A percentile compares a stretch with the other conserved stretches of the same genome.
Evolutionary conservation across 192 early-diverging fungal genomes (phyloP).

Genomic region (Phycomyces nitens): DNA sequence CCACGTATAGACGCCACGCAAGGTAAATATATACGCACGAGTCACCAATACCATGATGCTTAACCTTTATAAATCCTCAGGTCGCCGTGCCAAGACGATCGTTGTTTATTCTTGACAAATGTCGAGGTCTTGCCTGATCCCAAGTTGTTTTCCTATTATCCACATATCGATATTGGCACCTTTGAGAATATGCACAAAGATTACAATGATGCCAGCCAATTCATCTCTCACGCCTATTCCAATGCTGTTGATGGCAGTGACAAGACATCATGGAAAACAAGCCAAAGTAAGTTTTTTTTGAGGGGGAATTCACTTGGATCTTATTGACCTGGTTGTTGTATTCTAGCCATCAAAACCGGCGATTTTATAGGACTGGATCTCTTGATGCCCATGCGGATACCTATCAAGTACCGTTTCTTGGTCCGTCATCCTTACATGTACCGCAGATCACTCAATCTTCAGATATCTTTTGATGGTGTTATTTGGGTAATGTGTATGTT

Average conservation of each 20-base stretch:
- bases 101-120: slow-evolving; percentile 53
- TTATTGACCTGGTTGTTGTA: not conserved
- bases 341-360: slow-evolving; percentile 37
- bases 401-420: slow-evolving; percentile 27
- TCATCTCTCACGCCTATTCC: slow-evolving; percentile 38
- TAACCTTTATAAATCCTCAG: not conserved
- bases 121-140: slow-evolving; percentile 46
- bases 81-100: slow-evolving; percentile 48
- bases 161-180: slow-evolving; percentile 47
- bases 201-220: slow-evolving; percentile 37
- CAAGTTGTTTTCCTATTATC: slow-evolving; percentile 42
- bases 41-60: not conserved
- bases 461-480: slow-evolving; percentile 40
- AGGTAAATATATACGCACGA: not conserved
- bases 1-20: slow-evolving; percentile 38
- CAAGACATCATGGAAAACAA: slow-evolving; percentile 43
- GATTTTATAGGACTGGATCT: slow-evolving; percentile 59
- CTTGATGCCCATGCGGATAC: slow-evolving; percentile 40
- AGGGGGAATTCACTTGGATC: too few species aligned
- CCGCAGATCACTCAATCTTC: slow-evolving; percentile 12
- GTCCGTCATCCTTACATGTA: slow-evolving; percentile 29
- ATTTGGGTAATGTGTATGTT: slow-evolving; percentile 30
- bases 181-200: slow-evolving; percentile 43
- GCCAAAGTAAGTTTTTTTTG: slow-evolving; percentile 28
- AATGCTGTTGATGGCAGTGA: slow-evolving; percentile 51